Percentiles rank a stretch among this genome's conserved stretches.
Evolutionary conservation across 106 monocot genomes (phyloP).

Genomic region (Dendrobium chrysotoxum): DNA sequence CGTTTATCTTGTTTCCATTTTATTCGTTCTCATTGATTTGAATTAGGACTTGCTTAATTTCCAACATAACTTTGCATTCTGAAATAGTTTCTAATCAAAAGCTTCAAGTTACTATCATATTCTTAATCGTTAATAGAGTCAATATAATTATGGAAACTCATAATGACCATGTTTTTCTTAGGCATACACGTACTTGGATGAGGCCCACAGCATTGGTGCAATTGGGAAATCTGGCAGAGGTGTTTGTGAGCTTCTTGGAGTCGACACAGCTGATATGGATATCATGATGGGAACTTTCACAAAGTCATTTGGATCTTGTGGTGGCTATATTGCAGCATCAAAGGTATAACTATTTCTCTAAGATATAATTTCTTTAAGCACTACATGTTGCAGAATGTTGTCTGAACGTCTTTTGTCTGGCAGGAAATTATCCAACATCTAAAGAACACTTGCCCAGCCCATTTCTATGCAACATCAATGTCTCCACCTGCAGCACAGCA

Average conservation of each 20-base stretch:
- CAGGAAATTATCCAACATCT: constrained; percentile 76
- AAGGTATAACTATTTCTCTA: constrained; percentile 29
- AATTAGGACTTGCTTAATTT: neutral
- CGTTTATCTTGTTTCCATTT: too few relatives aligned
- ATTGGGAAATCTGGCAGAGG: constrained; percentile 67
- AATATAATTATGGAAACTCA: neutral
- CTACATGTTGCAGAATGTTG: neutral
- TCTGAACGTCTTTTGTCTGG: neutral
- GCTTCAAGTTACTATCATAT: neutral
- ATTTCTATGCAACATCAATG: constrained; percentile 85
- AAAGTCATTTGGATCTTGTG: constrained; percentile 84
- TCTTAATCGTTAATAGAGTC: neutral
- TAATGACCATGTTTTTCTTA: constrained; percentile 4
- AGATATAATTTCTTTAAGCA: neutral
- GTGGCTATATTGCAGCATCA: constrained; percentile 84
- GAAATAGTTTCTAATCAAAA: neutral
- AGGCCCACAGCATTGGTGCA: constrained; percentile 82
- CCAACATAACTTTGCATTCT: neutral
- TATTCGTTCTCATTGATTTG: too few relatives aligned
- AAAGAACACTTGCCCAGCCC: constrained; percentile 62
- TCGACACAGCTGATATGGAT: constrained; percentile 70
- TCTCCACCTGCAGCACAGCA: constrained; percentile 79
- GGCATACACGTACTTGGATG: constrained; percentile 81
- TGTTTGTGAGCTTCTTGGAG: constrained; percentile 78
- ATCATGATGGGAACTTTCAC: constrained; percentile 93